Conservation (phyloP, 106 monocot genomes). For the Allium fistulosum region DNA sequence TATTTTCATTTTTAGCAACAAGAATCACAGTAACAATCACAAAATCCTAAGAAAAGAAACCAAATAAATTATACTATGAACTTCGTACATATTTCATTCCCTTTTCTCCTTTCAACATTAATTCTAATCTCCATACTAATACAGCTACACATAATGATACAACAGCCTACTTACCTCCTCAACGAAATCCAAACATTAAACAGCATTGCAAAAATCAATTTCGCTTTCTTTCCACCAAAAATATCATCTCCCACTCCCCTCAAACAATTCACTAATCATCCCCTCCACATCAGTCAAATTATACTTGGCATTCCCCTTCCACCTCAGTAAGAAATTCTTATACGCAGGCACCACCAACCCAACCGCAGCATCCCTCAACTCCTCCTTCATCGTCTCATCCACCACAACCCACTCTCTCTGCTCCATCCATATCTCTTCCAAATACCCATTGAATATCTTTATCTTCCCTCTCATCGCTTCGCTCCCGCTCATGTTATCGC, state of each 20-base stretch:
- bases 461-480: conserved; percentile 13
- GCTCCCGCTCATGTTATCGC: conserved; percentile 10
- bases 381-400: conserved; percentile 27
- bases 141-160: too few species aligned
- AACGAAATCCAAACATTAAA: too few species aligned
- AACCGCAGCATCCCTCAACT: conserved; percentile 19
- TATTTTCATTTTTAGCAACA: too few species aligned
- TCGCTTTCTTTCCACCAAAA: too few species aligned
- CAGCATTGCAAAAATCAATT: too few species aligned
- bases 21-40: too few species aligned
- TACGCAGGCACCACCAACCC: conserved; percentile 17
- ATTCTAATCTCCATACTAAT: too few species aligned
- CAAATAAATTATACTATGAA: too few species aligned
- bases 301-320: conserved; percentile 10
- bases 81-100: too few species aligned
- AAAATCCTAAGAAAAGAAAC: too few species aligned
- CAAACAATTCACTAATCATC: conserved; percentile 14
- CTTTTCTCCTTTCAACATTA: too few species aligned
- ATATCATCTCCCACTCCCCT: conserved; percentile 2
- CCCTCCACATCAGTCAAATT: conserved; percentile 13
- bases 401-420: conserved; percentile 35
- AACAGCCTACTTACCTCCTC: too few species aligned
- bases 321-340: conserved; percentile 13
- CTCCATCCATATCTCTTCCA: conserved; percentile 23
- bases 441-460: conserved; percentile 15